A percentile compares a stretch with the other conserved stretches of the same genome.
Evolutionary conservation across 2,329 filamentous ascomycete species (phyloP).

Genomic region (Cryoendolithus antarcticus): DNA sequence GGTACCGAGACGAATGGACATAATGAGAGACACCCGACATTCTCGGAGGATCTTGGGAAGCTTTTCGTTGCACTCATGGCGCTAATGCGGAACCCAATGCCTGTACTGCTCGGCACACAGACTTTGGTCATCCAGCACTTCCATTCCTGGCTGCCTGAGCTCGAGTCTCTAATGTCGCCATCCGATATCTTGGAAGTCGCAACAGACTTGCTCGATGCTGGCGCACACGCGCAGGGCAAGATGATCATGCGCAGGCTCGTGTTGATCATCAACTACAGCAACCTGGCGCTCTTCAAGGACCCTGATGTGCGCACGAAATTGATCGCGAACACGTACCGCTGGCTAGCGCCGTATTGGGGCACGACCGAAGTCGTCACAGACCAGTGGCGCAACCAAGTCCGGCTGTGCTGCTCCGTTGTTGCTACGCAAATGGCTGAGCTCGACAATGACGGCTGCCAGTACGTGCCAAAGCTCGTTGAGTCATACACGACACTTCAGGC

Average conservation of each 20-base stretch:
- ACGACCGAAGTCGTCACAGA: constrained; percentile 58
- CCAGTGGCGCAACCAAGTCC: constrained; percentile 85
- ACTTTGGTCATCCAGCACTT: constrained; percentile 93
- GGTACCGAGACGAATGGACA: constrained; percentile 61
- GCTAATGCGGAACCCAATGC: constrained; percentile 77
- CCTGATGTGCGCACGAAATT: constrained; percentile 53
- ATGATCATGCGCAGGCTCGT: constrained; percentile 84
- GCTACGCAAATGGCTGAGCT: constrained; percentile 71
- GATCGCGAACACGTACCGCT: constrained; percentile 60
- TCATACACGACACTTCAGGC: constrained; percentile 71
- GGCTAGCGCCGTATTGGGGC: constrained; percentile 93
- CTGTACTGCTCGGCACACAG: constrained; percentile 83
- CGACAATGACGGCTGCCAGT: constrained; percentile 70
- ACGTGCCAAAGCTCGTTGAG: constrained; percentile 80
- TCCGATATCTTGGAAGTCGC: constrained; percentile 85
- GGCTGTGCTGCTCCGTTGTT: constrained; percentile 83
- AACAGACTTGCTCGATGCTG: constrained; percentile 88
- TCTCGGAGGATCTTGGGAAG: constrained; percentile 69
- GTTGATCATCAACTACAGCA: constrained; percentile 82
- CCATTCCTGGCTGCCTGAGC: constrained; percentile 91
- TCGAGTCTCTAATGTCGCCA: constrained; percentile 60
- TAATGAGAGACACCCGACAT: constrained; percentile 57
- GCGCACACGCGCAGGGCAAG: constrained; percentile 75
- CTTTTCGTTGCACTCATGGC: constrained; percentile 84
- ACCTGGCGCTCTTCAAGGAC: constrained; percentile 67